Conservation (phyloP, 225 moss, liverwort and hornwort species). For the Bryum argenteum region DNA sequence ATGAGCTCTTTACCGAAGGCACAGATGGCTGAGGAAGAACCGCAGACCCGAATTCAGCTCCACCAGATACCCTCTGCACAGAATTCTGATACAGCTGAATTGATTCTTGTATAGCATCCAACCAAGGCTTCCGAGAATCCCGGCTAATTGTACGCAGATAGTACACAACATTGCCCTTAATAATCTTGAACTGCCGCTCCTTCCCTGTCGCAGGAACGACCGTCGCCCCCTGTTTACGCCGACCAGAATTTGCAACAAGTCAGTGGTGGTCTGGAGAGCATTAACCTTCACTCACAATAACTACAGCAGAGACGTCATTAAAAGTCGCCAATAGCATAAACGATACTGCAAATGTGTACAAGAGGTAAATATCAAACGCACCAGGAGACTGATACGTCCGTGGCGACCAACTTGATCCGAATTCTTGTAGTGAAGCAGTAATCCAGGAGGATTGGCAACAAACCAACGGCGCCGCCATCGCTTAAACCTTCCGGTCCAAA, state of each 20-base stretch:
- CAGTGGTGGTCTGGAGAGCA: constrained; percentile 1
- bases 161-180: constrained; percentile 78
- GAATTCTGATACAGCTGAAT: constrained; percentile 78
- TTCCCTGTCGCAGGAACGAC: constrained; percentile 72
- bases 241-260: constrained; percentile 2
- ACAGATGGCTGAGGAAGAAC: constrained; percentile 75
- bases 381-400: constrained; percentile 82
- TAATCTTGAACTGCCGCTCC: constrained; percentile 92
- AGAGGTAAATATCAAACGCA: constrained; percentile 30
- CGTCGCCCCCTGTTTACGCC: constrained; percentile 66
- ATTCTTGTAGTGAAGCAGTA: constrained; percentile 85
- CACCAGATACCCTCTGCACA: constrained; percentile 74
- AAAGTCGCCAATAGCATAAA: background rate
- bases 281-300: background rate
- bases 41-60: constrained; percentile 61
- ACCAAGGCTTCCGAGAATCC: constrained; percentile 84
- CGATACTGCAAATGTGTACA: background rate
- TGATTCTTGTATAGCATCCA: constrained; percentile 81
- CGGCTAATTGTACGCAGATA: constrained; percentile 76
- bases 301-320: background rate
- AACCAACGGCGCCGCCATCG: constrained; percentile 95
- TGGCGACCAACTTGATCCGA: constrained; percentile 89
- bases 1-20: constrained; percentile 58
- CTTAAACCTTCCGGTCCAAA: constrained; percentile 93
- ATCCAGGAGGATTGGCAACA: constrained; percentile 88